phyloP scores from a whole-genome alignment of 208 protist genomes.

The Trypanosoma lewisi region DNA sequence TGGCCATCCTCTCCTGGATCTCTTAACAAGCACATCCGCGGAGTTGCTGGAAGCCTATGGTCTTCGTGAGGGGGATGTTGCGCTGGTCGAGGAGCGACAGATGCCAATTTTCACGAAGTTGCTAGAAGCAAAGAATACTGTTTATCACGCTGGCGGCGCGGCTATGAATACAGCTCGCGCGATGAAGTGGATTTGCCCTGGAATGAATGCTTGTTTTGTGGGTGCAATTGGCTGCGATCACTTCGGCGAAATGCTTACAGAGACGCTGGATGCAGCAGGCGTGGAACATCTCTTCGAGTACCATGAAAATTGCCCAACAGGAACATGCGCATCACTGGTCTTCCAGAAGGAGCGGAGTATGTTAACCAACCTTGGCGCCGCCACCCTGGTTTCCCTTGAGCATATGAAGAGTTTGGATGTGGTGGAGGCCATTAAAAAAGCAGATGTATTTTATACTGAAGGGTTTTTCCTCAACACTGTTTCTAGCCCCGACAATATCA shows the following conservation, averaged over 20 bases:
- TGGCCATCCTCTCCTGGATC: conserved; percentile 96
- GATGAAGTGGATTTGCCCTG: conserved; percentile 72
- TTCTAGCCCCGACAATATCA: conserved; percentile 81
- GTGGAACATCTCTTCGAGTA: conserved; percentile 74
- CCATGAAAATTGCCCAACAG: conserved; percentile 75
- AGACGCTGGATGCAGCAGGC: conserved; percentile 60
- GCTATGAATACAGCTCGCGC: conserved; percentile 96
- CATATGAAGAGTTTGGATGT: conserved; percentile 54
- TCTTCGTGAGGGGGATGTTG: conserved; percentile 79
- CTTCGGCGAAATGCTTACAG: conserved; percentile 75
- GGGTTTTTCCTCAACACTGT: conserved; percentile 96
- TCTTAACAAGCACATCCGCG: conserved; percentile 89
- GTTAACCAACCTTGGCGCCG: conserved; percentile 94
- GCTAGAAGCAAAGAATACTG: conserved; percentile 52
- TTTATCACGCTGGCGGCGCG: conserved; percentile 96
- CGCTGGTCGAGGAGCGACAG: conserved; percentile 92
- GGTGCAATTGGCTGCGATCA: conserved; percentile 94
- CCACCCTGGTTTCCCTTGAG: conserved; percentile 83
- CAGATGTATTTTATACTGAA: conserved; percentile 81
- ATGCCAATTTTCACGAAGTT: conserved; percentile 84
- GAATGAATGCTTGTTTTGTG: conserved; percentile 46
- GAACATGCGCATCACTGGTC: conserved; percentile 96
- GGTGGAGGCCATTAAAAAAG: conserved; percentile 49
- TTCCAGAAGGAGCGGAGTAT: conserved; percentile 90
- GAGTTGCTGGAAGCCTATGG: conserved; percentile 84